phyloP scores from a whole-genome alignment of 1,139 yeast species.

The Blastobotrys ciferrii region DNA sequence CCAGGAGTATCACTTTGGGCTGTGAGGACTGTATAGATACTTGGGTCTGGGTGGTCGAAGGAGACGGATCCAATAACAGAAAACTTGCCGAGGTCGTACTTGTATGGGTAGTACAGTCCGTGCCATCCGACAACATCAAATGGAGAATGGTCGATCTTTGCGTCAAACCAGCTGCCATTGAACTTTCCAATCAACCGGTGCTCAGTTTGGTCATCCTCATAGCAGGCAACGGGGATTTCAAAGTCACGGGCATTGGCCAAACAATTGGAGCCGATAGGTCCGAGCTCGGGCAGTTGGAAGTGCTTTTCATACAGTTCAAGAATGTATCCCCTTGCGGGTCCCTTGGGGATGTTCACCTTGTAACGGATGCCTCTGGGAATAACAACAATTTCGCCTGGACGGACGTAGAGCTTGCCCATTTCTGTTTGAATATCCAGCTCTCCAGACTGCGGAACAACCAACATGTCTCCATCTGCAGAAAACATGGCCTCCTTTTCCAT shows the following conservation, averaged over 20 bases:
- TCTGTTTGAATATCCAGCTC: conserved; percentile 33
- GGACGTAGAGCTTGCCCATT: conserved; percentile 31
- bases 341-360: conserved; percentile 23
- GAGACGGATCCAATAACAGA: conserved; percentile 33
- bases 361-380: conserved; percentile 34
- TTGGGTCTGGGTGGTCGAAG: conserved; percentile 34
- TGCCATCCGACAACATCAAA: conserved; percentile 36
- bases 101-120: conserved; percentile 34
- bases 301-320: conserved; percentile 31
- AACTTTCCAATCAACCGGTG: conserved; percentile 28
- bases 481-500: conserved; percentile 32
- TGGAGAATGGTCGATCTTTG: conserved; percentile 31
- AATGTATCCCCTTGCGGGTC: conserved; percentile 29
- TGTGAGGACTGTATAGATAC: conserved; percentile 33
- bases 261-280: conserved; percentile 35
- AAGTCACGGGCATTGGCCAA: conserved; percentile 36
- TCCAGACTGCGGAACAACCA: conserved; percentile 34
- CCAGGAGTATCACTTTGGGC: conserved; percentile 31
- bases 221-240: conserved; percentile 27
- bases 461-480: conserved; percentile 30
- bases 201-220: conserved; percentile 21
- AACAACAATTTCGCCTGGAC: conserved; percentile 33
- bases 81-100: conserved; percentile 33
- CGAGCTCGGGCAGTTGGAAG: conserved; percentile 35
- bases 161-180: conserved; percentile 27